Conservation (phyloP, 2,329 filamentous ascomycete genomes). For the Sarocladium strictum region DNA sequence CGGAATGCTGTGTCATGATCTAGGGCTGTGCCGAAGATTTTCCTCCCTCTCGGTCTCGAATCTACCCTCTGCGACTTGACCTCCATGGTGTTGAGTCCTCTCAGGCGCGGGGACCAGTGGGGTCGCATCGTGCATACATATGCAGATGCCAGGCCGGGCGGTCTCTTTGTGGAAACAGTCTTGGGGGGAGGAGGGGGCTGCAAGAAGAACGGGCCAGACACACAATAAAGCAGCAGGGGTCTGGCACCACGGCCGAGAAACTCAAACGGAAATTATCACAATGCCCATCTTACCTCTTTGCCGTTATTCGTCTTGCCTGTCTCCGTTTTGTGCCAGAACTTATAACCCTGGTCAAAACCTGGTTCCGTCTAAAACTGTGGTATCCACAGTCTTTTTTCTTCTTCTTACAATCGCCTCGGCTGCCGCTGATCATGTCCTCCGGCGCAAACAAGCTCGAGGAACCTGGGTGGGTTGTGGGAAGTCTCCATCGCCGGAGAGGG, state of each 20-base stretch:
- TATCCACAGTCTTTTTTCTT: not conserved
- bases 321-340: not conserved
- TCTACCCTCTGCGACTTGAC: not conserved
- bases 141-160: not conserved
- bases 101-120: not conserved
- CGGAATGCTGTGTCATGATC: conserved; percentile 1
- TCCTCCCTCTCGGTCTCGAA: conserved; percentile 2
- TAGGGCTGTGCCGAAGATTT: conserved; percentile 2
- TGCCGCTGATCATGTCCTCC: not conserved
- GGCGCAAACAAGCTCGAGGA: not conserved
- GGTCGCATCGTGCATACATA: conserved; percentile 4
- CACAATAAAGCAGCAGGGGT: not conserved
- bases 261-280: not conserved
- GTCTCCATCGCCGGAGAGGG: not conserved
- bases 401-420: no score
- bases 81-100: not conserved
- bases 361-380: not conserved
- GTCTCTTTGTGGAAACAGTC: conserved; percentile 1
- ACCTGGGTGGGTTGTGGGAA: not conserved
- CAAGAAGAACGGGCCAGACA: not conserved
- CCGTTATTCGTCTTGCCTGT: not conserved
- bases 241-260: not conserved
- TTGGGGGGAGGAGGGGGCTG: not conserved
- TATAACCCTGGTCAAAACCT: not conserved
- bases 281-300: not conserved